These are phyloP conservation scores for Leccinum barrowsii DNA, from an alignment of 768 basidiomycete species.

Conservation along the genomic window DNA sequence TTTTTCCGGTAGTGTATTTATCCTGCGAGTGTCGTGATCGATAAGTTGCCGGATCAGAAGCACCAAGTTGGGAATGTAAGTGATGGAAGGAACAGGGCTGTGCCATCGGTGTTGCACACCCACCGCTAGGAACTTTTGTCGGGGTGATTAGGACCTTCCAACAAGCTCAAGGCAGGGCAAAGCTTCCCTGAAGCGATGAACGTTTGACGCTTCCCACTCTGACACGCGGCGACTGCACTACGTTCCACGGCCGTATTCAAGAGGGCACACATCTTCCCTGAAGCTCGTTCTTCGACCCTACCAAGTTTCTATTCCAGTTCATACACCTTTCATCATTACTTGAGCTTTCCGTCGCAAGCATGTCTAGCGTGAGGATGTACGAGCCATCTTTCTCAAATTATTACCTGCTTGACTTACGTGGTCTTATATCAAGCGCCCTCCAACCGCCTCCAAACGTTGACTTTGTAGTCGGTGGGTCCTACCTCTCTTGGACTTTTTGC, in stretches of 20 bases:
- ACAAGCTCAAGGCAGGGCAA: background rate
- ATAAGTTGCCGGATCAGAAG: background rate
- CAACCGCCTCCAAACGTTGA: slow-evolving; percentile 88
- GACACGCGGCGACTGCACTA: slow-evolving; percentile 18
- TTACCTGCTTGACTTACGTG: slow-evolving; percentile 5
- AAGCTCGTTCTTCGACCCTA: slow-evolving; percentile 3
- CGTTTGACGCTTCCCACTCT: slow-evolving; percentile 11
- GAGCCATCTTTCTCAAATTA: slow-evolving; percentile 13
- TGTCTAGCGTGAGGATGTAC: slow-evolving; percentile 47
- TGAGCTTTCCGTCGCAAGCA: slow-evolving; percentile 13
- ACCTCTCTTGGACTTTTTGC: background rate
- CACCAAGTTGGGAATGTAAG: background rate
- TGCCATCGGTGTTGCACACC: slow-evolving; percentile 6
- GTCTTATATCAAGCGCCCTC: slow-evolving; percentile 52
- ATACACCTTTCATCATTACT: background rate
- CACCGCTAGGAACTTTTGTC: background rate
- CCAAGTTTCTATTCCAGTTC: background rate
- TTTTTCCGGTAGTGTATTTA: background rate
- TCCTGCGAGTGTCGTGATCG: background rate
- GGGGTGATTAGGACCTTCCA: background rate
- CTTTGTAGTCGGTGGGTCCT: slow-evolving; percentile 69
- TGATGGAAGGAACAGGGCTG: slow-evolving; percentile 11
- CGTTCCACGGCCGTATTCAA: slow-evolving; percentile 7
- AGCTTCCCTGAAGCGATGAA: slow-evolving; percentile 13
- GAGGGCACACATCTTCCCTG: background rate